Base-by-base conservation (phyloP, 2,329 filamentous ascomycete genomes). In the Phialocephala sp. region DNA sequence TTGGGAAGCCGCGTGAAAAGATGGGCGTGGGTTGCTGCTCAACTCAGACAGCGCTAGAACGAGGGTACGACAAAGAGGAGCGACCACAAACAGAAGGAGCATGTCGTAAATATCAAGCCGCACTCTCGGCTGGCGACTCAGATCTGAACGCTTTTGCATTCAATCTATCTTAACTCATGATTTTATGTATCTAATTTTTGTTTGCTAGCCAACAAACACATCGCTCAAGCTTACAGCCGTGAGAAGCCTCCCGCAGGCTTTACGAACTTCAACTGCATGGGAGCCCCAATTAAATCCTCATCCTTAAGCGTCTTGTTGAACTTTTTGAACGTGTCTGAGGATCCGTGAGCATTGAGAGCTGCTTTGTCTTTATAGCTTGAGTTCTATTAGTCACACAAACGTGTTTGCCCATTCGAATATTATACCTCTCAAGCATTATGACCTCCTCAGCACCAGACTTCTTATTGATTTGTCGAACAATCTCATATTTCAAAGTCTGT, bases 361-460 rank as follows among this genome's bases (percentile, higher is more conserved):
- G 66, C 69, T 47, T 71, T 74, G 39, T 75, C 70, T 43, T 73
- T 71, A 39, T 75, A 76, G 15, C 74, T 76, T 57, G 24, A 6
- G 24, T 4, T n/a, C 36, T 22, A 36, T 69, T n/a, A 69, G 59
- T 62, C 41, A 66, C 15, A 14, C 54, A 14, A 6, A 20, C 6
- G 3, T 5, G 24, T 45, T 36, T 57, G 6, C 27, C 27, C 27
- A 32, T 3, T 32, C 27, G 27, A 32, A 45, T 32, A 36, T 24
- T 32, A 2, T 39, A 75, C 75, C 57, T 75, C 64, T 76, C 75
- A 37, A 76, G 5, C 72, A 76, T 66, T 43, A 76, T 67, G 1
- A 76, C 58, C 52, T 75, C 69, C 20, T 74, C 72, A 32, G 65
- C 60, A 4, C 73, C 74, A n/a, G 65, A 65, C 45, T 72, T 68